Evolutionary conservation across 2,329 filamentous ascomycete genomes (phyloP).

Genomic region (Cladosporium sp.): DNA sequence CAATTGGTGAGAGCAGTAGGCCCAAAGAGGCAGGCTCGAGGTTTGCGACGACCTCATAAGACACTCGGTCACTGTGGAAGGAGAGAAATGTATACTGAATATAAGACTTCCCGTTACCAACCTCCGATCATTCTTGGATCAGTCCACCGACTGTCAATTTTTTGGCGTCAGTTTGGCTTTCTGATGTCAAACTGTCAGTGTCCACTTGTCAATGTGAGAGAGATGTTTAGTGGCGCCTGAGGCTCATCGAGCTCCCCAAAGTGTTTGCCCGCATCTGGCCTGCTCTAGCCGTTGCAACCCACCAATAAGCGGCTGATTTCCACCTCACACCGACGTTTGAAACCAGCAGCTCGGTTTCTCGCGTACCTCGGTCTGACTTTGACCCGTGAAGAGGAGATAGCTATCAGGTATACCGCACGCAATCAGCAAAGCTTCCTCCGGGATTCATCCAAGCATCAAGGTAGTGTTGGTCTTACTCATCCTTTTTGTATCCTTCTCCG

Average conservation of each 20-base stretch:
- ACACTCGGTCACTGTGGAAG: not conserved
- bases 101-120: not conserved
- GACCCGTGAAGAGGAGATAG: conserved; percentile 11
- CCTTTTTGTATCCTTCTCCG: not conserved
- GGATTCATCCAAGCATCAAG: not conserved
- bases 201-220: not conserved
- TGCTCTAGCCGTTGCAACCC: conserved; percentile 11
- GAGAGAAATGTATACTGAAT: not conserved
- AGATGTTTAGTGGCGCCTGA: not conserved
- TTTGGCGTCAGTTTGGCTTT: not conserved
- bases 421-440: not conserved
- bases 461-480: not conserved
- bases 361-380: conserved; percentile 13
- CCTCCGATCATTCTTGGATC: not conserved
- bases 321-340: not conserved
- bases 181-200: not conserved
- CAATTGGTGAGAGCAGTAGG: not conserved
- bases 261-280: conserved; percentile 6
- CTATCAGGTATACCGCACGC: not conserved
- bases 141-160: not conserved
- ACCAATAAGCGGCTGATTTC: conserved; percentile 11
- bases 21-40: not conserved
- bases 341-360: conserved; percentile 1
- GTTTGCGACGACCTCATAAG: not conserved
- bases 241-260: not conserved